Base-by-base conservation (phyloP, 1,139 yeast genomes). In the Blastobotrys apis region DNA sequence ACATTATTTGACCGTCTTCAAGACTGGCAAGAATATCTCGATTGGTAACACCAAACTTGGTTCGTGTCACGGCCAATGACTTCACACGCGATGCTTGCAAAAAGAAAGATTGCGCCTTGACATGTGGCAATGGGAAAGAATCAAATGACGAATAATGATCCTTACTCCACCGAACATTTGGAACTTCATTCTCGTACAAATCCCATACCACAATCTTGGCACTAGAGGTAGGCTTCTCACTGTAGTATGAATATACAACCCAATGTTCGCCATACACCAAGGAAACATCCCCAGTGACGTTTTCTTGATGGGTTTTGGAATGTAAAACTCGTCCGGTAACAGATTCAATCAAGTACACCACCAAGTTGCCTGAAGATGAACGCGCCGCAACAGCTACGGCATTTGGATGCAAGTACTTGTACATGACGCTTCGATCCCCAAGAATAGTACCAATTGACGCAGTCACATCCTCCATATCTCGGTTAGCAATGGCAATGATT, bases 401-500 rank as follows among this genome's bases (percentile, higher is more conserved):
- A 55, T 85, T 80, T 23, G 90, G 94, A 57, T 85, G 76, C 51
- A 90, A 69, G 62, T 85, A 90, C 64, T 90, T 92, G 74, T 90
- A 88, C 39, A 88, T 67, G 1, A 88, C 94, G 1, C 81, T 72
- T 57, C 87, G 75, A 56, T 84, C 81, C 17, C 83, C 81, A 33
- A 84, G 67, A 1, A 84, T 75, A 31, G 78, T 74, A 12, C 95
- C 97, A 41, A 82, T 64, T n/a, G 84, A 81, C 0, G 82, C 77
- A 2, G 80, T 72, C 16, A 65, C 62, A 10, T 75, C 76, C 22
- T 59, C 60, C 1, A 75, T 73, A 39, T 68, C 67, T 44, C 77
- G 68, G 2, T 62, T 40, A 0, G 71, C 66, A 27, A 68, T 60
- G 0, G 71, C 68, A 2, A 71, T 59, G 34, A 78, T 60, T 13